A percentile compares a stretch with the other conserved stretches of the same genome.
These are phyloP conservation scores for Diaporthe destruens DNA, from an alignment of 2,329 filamentous ascomycete species.

Conservation along the genomic window DNA sequence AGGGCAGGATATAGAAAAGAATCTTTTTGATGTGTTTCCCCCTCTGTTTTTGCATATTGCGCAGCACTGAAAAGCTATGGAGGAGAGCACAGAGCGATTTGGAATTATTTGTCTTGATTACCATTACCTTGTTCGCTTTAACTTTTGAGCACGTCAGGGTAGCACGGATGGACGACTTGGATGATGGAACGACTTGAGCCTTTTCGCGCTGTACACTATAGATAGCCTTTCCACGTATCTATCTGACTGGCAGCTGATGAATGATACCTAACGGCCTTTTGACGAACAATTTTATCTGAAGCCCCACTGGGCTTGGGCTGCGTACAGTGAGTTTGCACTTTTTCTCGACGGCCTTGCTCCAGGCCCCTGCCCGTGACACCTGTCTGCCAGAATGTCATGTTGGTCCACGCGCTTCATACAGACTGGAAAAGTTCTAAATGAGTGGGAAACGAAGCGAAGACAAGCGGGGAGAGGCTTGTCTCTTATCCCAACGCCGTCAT, in stretches of 20 bases:
- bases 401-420: not conserved
- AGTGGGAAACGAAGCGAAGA: no score
- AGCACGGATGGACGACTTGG: constrained; percentile 1
- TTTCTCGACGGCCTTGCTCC: not conserved
- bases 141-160: constrained; percentile 3
- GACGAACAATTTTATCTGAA: not conserved
- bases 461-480: not conserved
- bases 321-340: not conserved
- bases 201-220: constrained; percentile 34
- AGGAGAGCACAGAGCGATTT: not conserved
- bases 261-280: constrained; percentile 35
- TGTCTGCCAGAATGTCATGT: not conserved
- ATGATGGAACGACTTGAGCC: constrained; percentile 27
- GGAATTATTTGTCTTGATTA: not conserved
- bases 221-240: constrained; percentile 34
- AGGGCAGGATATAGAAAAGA: constrained; percentile 38
- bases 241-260: constrained; percentile 25
- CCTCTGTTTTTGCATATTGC: constrained; percentile 23
- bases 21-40: not conserved
- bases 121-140: not conserved
- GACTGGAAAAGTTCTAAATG: not conserved
- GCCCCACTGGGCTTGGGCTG: not conserved
- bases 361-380: not conserved
- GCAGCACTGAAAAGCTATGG: not conserved
- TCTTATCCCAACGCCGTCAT: not conserved